phyloP scores from a whole-genome alignment of 805 yeast genomes.

The Candida quercuum region DNA sequence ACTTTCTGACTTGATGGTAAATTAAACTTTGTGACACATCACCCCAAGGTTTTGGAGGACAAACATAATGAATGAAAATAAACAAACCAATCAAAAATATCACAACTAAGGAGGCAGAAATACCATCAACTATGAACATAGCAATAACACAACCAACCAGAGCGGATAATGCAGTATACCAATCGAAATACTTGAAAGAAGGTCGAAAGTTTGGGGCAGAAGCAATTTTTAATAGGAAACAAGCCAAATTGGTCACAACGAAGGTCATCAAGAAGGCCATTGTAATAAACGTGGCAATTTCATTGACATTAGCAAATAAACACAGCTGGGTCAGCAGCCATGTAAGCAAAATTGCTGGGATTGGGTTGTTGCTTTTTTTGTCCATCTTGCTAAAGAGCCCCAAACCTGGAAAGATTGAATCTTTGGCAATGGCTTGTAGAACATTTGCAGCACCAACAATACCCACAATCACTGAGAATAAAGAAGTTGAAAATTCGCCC shows the following conservation, averaged over 20 bases:
- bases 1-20: conserved; percentile 95
- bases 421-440: conserved; percentile 86
- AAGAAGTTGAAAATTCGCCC: conserved; percentile 90
- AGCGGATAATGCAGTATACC: conserved; percentile 78
- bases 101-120: conserved; percentile 76
- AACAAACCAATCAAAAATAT: conserved; percentile 62
- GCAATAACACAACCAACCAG: conserved; percentile 65
- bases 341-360: conserved; percentile 62
- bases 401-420: conserved; percentile 80
- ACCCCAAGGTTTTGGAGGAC: conserved; percentile 97
- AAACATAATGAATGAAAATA: conserved; percentile 75
- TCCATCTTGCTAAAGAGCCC: conserved; percentile 49
- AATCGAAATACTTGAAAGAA: conserved; percentile 80
- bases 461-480: conserved; percentile 93
- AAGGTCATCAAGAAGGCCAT: conserved; percentile 98
- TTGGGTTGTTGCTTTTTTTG: conserved; percentile 47
- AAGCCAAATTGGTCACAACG: conserved; percentile 89
- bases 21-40: conserved; percentile 94
- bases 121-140: conserved; percentile 92
- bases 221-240: conserved; percentile 79
- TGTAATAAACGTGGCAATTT: conserved; percentile 90
- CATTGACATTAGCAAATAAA: conserved; percentile 84
- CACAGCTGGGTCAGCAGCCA: conserved; percentile 83
- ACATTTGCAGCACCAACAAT: conserved; percentile 92
- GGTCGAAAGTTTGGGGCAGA: conserved; percentile 99